phyloP scores from a whole-genome alignment of 176 grass and related monocot species.

The Hyparrhenia diplandra region DNA sequence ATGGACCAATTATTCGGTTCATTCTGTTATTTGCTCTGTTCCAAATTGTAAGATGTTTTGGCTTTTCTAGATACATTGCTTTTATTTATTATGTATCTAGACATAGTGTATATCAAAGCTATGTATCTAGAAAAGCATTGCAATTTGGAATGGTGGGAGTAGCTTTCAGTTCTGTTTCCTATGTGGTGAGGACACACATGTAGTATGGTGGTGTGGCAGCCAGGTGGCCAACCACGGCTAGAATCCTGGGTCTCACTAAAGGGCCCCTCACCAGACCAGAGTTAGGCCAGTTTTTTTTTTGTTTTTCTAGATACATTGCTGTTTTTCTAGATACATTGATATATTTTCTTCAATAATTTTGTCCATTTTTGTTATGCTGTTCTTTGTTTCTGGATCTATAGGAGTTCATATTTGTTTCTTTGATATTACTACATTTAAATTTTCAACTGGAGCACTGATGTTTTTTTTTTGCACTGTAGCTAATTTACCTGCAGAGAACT shows the following conservation, averaged over 20 bases:
- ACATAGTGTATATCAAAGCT: not conserved
- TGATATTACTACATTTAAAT: not conserved
- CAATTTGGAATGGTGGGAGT: not conserved
- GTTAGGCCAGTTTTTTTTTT: not conserved
- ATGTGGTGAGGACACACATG: not conserved
- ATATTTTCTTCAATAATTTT: not conserved
- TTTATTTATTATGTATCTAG: not conserved
- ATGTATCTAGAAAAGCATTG: not conserved
- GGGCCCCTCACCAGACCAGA: not conserved
- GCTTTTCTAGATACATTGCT: not conserved
- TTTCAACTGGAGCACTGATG: slow-evolving; percentile 26
- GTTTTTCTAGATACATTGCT: too few relatives aligned
- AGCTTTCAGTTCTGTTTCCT: not conserved
- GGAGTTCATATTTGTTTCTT: not conserved
- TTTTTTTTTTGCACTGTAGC: slow-evolving; percentile 43
- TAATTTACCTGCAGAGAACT: slow-evolving; percentile 84
- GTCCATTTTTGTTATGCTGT: not conserved
- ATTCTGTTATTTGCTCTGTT: not conserved
- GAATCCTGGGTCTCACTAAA: not conserved
- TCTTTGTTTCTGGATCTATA: not conserved
- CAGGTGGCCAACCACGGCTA: not conserved
- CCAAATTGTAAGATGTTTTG: not conserved
- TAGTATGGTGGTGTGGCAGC: not conserved
- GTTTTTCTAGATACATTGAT: too few relatives aligned
- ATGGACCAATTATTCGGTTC: not conserved